Evolutionary conservation across 805 yeast genomes (phyloP), one percentile per base, ranked within the genome.

Genomic region (Hemisphaericaspora nanyangensis): DNA sequence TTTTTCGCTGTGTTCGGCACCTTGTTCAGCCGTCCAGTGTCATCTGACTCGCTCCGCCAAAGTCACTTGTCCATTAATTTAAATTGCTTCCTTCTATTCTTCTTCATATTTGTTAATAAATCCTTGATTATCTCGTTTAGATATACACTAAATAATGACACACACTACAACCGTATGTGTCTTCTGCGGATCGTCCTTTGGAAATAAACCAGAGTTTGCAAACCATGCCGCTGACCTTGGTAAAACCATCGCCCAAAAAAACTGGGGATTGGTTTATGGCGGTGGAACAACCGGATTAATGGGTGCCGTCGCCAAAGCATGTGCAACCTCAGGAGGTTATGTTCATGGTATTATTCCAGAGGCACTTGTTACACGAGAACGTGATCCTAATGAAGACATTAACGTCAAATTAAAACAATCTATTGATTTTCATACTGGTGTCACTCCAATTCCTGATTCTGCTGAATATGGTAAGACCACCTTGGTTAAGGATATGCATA

Each of bases 271-370:
- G 29, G 91, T 87, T 7, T 87, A 88, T 52, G 95, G 96, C 34
- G 96, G 96, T 29, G 95, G 96, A 16, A 80, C 91, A 25, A 83
- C 89, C 1, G 91, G 93, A 4, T 58, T 85, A 36, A 85, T 85
- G 90, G 93, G 93, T 8, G 70, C 77, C 4, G 77, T 85, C 41
- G 90, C 91, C 7, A 71, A 76, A 39, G 73, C 84, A 1, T 75
- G 80, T 33, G 77, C 79, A 47, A 35, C 72, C 20, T 69, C 63
- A 32, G 76, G 76, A 8, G 89, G 87, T 3, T 74, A 77, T 42
- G 95, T 86, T 27, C 88, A 84, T 50, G 96, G 95, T 5, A 75
- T 87, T 49, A 87, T 88, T 41, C 95, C 95, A n/a, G 77, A 76
- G 49, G 95, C 95, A 0, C 68, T 88, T 48, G 84, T 87, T 41